phyloP scores from a whole-genome alignment of 116 monocot genomes.

The Dioscorea cayenensis region DNA sequence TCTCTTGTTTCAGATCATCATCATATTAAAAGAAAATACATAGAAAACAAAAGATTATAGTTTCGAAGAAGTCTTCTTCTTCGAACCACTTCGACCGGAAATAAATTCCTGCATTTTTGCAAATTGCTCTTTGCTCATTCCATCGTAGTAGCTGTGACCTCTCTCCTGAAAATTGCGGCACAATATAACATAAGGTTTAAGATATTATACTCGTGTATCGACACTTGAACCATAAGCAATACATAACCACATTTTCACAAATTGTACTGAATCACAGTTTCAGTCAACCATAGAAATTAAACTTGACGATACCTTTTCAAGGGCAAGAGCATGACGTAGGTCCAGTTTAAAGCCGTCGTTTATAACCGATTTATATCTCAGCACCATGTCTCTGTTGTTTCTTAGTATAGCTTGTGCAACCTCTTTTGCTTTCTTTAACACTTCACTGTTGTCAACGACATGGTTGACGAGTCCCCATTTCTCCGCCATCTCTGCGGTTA shows the following conservation, averaged over 20 bases:
- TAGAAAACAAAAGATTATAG: constrained; percentile 28
- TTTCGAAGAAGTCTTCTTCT: constrained; percentile 56
- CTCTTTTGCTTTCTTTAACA: constrained; percentile 68
- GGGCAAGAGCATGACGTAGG: constrained; percentile 45
- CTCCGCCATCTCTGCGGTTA: constrained; percentile 85
- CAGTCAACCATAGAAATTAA: not conserved
- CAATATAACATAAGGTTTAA: not conserved
- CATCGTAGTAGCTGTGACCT: constrained; percentile 66
- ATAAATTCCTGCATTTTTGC: constrained; percentile 77
- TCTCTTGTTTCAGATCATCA: too few species aligned
- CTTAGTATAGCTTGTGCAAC: constrained; percentile 55
- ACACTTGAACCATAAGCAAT: too few species aligned
- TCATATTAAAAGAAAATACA: not conserved
- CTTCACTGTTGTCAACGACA: constrained; percentile 47
- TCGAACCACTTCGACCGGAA: constrained; percentile 32
- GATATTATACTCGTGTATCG: too few species aligned
- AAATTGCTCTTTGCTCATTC: constrained; percentile 88
- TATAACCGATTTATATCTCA: constrained; percentile 72
- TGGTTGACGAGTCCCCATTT: constrained; percentile 90
- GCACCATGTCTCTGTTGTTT: constrained; percentile 75
- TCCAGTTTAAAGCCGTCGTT: constrained; percentile 86
- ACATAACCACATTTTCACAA: too few species aligned
- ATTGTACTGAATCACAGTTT: not conserved
- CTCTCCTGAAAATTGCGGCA: constrained; percentile 45
- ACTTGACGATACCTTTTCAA: constrained; percentile 55